Base-by-base conservation (phyloP, 164 flowering plant species). In the Annona squamosa region DNA sequence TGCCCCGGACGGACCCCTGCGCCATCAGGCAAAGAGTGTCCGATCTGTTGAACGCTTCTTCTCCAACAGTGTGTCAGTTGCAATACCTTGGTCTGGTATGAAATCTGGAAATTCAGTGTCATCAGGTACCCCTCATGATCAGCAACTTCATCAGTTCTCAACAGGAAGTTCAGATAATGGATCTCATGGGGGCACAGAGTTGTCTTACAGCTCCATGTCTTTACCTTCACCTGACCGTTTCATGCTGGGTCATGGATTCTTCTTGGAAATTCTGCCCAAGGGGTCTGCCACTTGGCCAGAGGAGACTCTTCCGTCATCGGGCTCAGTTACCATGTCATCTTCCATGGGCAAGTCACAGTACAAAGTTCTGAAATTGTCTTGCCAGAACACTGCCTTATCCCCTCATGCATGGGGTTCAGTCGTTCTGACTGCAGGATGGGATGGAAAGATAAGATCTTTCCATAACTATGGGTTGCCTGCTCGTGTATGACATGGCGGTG, bases 221-320 rank as follows among this genome's bases (percentile, higher is more conserved):
- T 75, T 71, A 26, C 76, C 85, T 59, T 78, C 85, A 12, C 84
- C 86, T 4, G 89, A 87, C 71, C 81, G 81, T 52, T 84, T 86
- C 73, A 77, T 89, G 13, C 19, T 82, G 46, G 74, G 83, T 57
- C 82, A 78, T 41, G 88, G 90, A 13, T 82, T 86, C 70, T 80
- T 86, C 75, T 72, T 80, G 69, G 97, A 90, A 48, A 77, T 79
- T 69, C 72, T 86, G 70, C 82, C 73, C 6, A 90, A 72, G 77
- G 88, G 88, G 19, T 62, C 90, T 26, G 87, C 92, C 5, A 91
- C 98, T 61, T 91, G 95, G 97, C 98, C 98, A 0, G 97, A 88
- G 75, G 97, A 94, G 79, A 85, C 81, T 45, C 87, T 91, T 63
- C 81, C 85, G 2, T 68, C 68, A 44, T 73, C 84, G 43, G 72